These are phyloP conservation scores for Eremothecium cymbalariae DNA, from an alignment of 1,139 yeast species.

Conservation along the genomic window DNA sequence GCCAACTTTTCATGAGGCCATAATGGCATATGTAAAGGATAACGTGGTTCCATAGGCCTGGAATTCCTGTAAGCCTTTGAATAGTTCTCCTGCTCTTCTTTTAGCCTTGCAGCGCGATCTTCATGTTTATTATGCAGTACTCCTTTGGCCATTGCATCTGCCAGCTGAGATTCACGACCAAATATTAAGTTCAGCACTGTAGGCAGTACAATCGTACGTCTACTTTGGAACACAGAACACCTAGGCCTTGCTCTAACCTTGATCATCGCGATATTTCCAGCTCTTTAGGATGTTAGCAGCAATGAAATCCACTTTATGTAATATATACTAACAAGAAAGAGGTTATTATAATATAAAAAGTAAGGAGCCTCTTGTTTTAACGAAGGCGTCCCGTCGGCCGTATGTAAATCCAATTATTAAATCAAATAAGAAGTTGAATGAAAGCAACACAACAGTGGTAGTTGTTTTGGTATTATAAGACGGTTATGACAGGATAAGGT, in stretches of 20 bases:
- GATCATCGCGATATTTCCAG: too few relatives aligned
- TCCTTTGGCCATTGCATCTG: slow-evolving; percentile 52
- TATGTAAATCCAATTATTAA: too few relatives aligned
- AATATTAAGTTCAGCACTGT: slow-evolving; percentile 33
- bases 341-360: too few relatives aligned
- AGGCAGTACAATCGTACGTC: slow-evolving; percentile 22
- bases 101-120: slow-evolving; percentile 18
- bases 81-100: slow-evolving; percentile 29
- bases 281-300: neutral
- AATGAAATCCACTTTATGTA: too few relatives aligned
- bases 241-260: neutral
- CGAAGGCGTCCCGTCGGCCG: too few relatives aligned
- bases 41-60: slow-evolving; percentile 39
- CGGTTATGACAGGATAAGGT: too few relatives aligned
- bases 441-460: too few relatives aligned
- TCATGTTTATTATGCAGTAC: slow-evolving; percentile 33
- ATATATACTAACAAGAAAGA: too few relatives aligned
- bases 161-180: slow-evolving; percentile 45
- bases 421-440: too few relatives aligned
- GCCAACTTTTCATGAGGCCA: slow-evolving; percentile 52
- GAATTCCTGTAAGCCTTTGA: slow-evolving; percentile 18
- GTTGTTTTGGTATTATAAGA: too few relatives aligned
- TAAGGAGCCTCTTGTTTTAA: too few relatives aligned
- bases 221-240: slow-evolving; percentile 1
- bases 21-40: slow-evolving; percentile 79